A percentile compares a stretch with the other conserved stretches of the same genome.
These are phyloP conservation scores for Saccharomycopsis vini DNA, from an alignment of 805 yeast species.

Conservation along the genomic window DNA sequence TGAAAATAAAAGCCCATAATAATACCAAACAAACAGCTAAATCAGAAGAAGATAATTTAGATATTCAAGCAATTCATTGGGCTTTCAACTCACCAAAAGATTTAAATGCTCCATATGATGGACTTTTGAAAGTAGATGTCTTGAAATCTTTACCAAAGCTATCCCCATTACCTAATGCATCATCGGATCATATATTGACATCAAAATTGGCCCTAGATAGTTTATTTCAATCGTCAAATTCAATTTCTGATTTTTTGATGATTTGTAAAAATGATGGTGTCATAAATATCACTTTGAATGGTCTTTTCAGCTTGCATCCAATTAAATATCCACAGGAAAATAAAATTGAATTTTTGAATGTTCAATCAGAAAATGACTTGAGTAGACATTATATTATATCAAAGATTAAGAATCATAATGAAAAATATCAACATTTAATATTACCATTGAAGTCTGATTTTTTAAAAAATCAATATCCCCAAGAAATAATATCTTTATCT, in stretches of 20 bases:
- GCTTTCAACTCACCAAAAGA: not conserved
- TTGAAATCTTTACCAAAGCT: constrained; percentile 31
- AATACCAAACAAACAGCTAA: constrained; percentile 23
- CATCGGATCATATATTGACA: constrained; percentile 20
- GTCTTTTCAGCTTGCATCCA: constrained; percentile 21
- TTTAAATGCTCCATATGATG: not conserved
- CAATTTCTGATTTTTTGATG: constrained; percentile 22
- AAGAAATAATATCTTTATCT: constrained; percentile 18
- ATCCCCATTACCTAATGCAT: constrained; percentile 23
- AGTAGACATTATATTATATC: constrained; percentile 2
- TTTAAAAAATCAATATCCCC: constrained; percentile 1
- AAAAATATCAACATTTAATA: not conserved
- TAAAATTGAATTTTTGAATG: not conserved
- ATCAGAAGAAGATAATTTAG: too few species aligned
- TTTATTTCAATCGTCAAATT: constrained; percentile 21
- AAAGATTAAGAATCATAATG: not conserved
- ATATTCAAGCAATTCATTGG: constrained; percentile 7
- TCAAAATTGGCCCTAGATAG: constrained; percentile 26
- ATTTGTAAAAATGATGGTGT: constrained; percentile 23
- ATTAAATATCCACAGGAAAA: not conserved
- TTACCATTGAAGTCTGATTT: constrained; percentile 1
- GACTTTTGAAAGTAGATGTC: constrained; percentile 26
- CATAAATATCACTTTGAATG: constrained; percentile 27
- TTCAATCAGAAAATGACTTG: not conserved
- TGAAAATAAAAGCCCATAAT: constrained; percentile 42